phyloP scores from a whole-genome alignment of 1,139 yeast genomes.

The Geotrichum australiense region DNA sequence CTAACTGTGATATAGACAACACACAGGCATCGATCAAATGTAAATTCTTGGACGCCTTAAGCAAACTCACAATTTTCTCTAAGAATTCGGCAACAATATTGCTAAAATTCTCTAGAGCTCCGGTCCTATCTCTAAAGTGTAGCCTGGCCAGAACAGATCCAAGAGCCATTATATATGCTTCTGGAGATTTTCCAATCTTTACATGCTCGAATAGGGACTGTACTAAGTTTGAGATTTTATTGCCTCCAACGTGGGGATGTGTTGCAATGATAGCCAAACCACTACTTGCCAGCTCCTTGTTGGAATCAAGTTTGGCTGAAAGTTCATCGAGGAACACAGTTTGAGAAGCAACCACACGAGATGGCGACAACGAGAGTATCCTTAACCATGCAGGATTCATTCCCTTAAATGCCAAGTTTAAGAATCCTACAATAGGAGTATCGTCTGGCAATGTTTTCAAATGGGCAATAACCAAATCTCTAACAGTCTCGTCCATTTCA shows the following conservation, averaged over 20 bases:
- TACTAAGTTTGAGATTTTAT: constrained; percentile 19
- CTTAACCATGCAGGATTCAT: constrained; percentile 31
- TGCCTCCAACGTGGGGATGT: constrained; percentile 34
- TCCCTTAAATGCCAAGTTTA: constrained; percentile 35
- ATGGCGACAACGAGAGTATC: constrained; percentile 27
- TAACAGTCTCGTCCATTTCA: constrained; percentile 52
- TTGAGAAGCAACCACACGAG: constrained; percentile 21
- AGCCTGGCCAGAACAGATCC: constrained; percentile 51
- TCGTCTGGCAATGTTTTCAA: constrained; percentile 19
- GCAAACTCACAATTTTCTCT: constrained; percentile 1
- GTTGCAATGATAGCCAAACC: constrained; percentile 51
- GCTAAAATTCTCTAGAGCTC: constrained; percentile 16
- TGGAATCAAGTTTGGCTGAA: constrained; percentile 24
- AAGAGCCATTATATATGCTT: constrained; percentile 33
- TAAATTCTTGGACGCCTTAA: constrained; percentile 11
- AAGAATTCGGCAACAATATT: constrained; percentile 2
- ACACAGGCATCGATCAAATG: constrained; percentile 34
- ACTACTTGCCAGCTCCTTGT: constrained; percentile 38
- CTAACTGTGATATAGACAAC: constrained; percentile 48
- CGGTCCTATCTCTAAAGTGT: constrained; percentile 36
- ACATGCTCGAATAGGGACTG: constrained; percentile 13
- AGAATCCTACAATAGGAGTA: constrained; percentile 23
- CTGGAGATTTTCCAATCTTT: constrained; percentile 9
- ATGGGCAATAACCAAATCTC: constrained; percentile 33
- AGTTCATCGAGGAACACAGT: constrained; percentile 14